phyloP scores from a whole-genome alignment of 306 rosid species.

The Quercus robur region DNA sequence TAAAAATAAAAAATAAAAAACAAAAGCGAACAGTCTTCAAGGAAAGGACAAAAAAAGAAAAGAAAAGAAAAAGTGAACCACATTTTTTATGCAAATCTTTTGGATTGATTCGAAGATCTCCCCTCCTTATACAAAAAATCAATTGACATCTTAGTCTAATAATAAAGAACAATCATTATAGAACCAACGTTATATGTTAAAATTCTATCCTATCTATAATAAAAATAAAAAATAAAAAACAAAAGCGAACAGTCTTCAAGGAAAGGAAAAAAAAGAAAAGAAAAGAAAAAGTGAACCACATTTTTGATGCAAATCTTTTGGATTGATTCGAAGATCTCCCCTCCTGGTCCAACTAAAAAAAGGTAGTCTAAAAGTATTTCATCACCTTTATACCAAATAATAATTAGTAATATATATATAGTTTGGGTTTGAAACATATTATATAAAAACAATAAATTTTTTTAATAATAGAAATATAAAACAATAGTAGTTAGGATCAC shows the following conservation, averaged over 20 bases:
- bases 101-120: constrained; percentile 8
- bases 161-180: no score
- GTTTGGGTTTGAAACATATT: background rate
- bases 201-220: no score
- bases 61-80: background rate
- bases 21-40: no score
- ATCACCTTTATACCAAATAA: constrained; percentile 1
- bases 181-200: no score
- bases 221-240: no score
- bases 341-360: background rate
- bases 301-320: constrained; percentile 24
- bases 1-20: no score
- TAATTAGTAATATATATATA: background rate
- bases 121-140: background rate
- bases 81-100: constrained; percentile 26
- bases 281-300: constrained; percentile 4
- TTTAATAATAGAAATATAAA: no score
- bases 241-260: no score
- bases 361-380: constrained; percentile 5
- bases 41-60: background rate
- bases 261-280: background rate
- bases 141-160: no score
- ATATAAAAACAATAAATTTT: background rate
- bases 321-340: constrained; percentile 12
- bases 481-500: no score